phyloP scores from a whole-genome alignment of 169 alveolate species.

The Plasmodium vivax region DNA sequence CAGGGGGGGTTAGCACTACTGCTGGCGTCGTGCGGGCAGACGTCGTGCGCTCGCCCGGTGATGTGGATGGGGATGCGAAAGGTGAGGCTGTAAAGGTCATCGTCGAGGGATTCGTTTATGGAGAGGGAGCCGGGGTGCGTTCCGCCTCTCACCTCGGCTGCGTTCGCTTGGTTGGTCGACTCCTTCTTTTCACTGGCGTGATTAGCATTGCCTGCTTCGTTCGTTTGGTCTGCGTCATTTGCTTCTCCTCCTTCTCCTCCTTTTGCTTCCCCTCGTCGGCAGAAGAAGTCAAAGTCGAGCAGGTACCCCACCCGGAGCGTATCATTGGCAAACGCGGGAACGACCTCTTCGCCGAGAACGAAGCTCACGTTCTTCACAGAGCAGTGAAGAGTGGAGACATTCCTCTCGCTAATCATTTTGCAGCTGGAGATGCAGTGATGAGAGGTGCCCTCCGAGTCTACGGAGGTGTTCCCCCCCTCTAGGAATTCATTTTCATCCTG shows the following conservation, averaged over 20 bases:
- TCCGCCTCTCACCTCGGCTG: background rate
- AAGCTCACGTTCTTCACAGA: constrained; percentile 11
- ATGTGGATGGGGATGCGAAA: constrained; percentile 24
- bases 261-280: background rate
- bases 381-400: constrained; percentile 9
- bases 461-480: background rate
- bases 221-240: background rate
- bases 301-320: constrained; percentile 8
- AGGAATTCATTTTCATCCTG: constrained; percentile 10
- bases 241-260: background rate
- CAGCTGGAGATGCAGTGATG: background rate
- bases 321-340: constrained; percentile 17
- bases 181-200: background rate
- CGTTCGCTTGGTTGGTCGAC: background rate
- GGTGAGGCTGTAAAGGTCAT: background rate
- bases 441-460: background rate
- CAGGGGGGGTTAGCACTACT: background rate
- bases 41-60: background rate
- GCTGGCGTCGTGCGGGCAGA: background rate
- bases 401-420: background rate
- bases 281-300: constrained; percentile 17
- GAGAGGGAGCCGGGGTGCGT: background rate
- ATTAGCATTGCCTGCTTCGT: background rate
- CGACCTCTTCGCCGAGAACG: constrained; percentile 2
- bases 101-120: background rate